phyloP scores from a whole-genome alignment of 2,329 filamentous ascomycete species.

The Xylaria sp. region DNA sequence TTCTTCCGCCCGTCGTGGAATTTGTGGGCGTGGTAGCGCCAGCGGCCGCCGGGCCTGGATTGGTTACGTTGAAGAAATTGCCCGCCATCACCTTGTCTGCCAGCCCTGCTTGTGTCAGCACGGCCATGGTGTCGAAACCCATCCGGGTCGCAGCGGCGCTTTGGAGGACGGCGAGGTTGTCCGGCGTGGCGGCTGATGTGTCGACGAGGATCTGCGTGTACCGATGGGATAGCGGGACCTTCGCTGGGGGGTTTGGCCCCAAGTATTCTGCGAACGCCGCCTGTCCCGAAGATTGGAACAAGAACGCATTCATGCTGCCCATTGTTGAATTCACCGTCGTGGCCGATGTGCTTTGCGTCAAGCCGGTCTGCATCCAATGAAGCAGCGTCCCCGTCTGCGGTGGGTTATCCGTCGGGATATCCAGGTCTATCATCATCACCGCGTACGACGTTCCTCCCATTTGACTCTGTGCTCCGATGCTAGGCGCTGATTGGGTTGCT shows the following conservation, averaged over 20 bases:
- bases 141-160: slow-evolving; percentile 29
- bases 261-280: slow-evolving; percentile 32
- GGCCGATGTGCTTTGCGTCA: slow-evolving; percentile 34
- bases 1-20: slow-evolving; percentile 7
- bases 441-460: slow-evolving; percentile 46
- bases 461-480: slow-evolving; percentile 40
- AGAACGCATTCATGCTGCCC: slow-evolving; percentile 26
- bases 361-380: slow-evolving; percentile 48
- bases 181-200: slow-evolving; percentile 31
- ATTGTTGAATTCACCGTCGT: slow-evolving; percentile 26
- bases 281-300: slow-evolving; percentile 27
- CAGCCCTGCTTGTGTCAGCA: slow-evolving; percentile 34
- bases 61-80: slow-evolving; percentile 41
- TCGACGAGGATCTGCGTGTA: slow-evolving; percentile 39
- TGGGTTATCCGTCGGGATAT: slow-evolving; percentile 48
- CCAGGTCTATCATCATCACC: slow-evolving; percentile 49
- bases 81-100: slow-evolving; percentile 38
- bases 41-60: slow-evolving; percentile 28
- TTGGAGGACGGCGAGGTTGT: slow-evolving; percentile 29
- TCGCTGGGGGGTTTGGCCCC: slow-evolving; percentile 34
- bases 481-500: slow-evolving; percentile 42
- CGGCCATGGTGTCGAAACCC: slow-evolving; percentile 30
- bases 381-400: slow-evolving; percentile 43
- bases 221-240: slow-evolving; percentile 35
- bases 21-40: too few relatives aligned